Evolutionary conservation across 2,329 filamentous ascomycete genomes (phyloP), one percentile per base, ranked within the genome.

Genomic region (Xylariaceae sp.): DNA sequence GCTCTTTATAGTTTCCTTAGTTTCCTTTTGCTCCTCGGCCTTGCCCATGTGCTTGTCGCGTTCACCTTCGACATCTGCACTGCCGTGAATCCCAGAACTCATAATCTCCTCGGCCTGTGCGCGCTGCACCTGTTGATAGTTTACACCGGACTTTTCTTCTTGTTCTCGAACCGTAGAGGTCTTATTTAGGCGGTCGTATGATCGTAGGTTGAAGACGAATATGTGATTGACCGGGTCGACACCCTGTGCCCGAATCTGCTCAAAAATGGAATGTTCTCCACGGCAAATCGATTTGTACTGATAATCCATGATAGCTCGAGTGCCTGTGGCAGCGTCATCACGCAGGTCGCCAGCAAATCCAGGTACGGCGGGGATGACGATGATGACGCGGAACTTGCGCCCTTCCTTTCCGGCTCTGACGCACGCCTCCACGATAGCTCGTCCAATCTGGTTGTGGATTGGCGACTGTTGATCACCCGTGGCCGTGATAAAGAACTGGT

Each of bases 401-500:
- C 82, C 83, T 68, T 95, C 92, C 67, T 92, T 89, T 6, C 81
- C 85, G 4, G 94, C 93, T 27, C 83, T 81, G 3, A 97, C 84
- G 21, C 92, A 87, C 0, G 93, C 92, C 51, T 99, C 92, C 2
- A 97, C 94, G 48, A 99, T 96, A 2, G 94, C 87, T 6, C 81
- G 80, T 10, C 94, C 94, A 47, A 99, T 89, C 15, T 85, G 88
- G 69, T 99, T 99, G 71, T 91, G 86, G 20, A 97, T 84, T 0
- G 93, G 93, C 1, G 80, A 75, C 70, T 97, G 92, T 29, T 96
- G 74, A n/a, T 94, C 87, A 7, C 91, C 91, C 0, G 93, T 97
- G 0, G 94, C 90, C 1, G 92, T 95, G 68, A 95, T 97, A 79
- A 97, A 99, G 77, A 97, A 97, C 67, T 99, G 94, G 66, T 97